These are phyloP conservation scores for Gaeumannomyces sp. DNA, from an alignment of 2,329 filamentous ascomycete species.

Conservation along the genomic window DNA sequence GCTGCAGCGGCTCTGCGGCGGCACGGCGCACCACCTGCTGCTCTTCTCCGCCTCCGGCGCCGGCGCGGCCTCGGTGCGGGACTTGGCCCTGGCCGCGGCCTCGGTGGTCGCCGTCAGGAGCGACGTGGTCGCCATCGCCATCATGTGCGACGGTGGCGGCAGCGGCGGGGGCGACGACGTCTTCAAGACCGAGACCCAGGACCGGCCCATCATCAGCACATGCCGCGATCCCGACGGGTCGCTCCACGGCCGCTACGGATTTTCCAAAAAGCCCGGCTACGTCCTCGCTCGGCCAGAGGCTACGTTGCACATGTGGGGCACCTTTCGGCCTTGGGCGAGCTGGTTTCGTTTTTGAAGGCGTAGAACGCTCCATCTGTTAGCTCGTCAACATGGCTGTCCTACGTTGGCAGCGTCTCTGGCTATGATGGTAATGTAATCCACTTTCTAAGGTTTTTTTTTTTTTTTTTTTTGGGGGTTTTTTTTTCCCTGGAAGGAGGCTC, in stretches of 20 bases:
- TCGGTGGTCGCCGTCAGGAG: constrained; percentile 16
- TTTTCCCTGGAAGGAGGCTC: too few relatives aligned
- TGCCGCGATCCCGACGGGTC: constrained; percentile 20
- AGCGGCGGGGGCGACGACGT: constrained; percentile 7
- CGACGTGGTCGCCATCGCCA: constrained; percentile 8
- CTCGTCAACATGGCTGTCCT: too few relatives aligned
- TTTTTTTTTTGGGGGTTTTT: too few relatives aligned
- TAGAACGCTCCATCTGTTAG: background rate
- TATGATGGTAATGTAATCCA: too few relatives aligned
- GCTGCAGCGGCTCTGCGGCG: constrained; percentile 23
- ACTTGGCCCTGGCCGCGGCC: constrained; percentile 16
- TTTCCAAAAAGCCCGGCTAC: constrained; percentile 20
- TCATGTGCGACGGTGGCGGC: background rate
- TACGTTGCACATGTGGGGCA: constrained; percentile 27
- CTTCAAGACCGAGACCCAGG: constrained; percentile 12
- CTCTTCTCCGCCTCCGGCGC: constrained; percentile 23
- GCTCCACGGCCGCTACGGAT: constrained; percentile 25
- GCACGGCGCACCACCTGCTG: constrained; percentile 23
- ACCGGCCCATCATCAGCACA: constrained; percentile 6
- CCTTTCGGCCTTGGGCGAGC: constrained; percentile 19
- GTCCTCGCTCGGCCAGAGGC: constrained; percentile 26
- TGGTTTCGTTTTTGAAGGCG: constrained; percentile 16
- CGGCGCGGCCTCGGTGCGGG: constrained; percentile 13
- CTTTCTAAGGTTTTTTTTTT: too few relatives aligned
- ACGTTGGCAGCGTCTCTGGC: too few relatives aligned